phyloP scores from a whole-genome alignment of 2,329 filamentous ascomycete genomes.

The Phialophora tarda region DNA sequence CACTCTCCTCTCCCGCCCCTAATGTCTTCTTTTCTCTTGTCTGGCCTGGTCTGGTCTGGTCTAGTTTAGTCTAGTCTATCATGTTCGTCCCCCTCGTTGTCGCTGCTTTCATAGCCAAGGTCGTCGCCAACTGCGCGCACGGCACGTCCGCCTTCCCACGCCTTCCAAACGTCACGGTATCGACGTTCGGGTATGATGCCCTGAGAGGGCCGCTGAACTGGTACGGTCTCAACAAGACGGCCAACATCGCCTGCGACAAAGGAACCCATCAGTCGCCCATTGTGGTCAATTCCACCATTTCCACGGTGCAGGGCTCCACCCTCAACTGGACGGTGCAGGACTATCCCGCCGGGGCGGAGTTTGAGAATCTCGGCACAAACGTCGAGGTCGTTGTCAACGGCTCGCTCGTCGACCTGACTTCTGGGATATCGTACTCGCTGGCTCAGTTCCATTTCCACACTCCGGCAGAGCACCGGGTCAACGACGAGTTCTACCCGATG shows the following conservation, averaged over 20 bases:
- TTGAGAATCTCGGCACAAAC: conserved; percentile 5
- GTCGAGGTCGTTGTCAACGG: conserved; percentile 10
- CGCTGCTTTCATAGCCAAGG: neutral
- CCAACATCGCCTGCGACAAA: neutral
- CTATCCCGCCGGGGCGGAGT: neutral
- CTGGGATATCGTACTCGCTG: neutral
- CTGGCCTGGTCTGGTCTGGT: no score
- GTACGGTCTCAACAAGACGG: conserved; percentile 8
- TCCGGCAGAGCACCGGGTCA: conserved; percentile 1
- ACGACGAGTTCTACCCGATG: conserved; percentile 8
- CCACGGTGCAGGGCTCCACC: neutral
- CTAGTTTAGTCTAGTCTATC: neutral
- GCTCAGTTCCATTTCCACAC: conserved; percentile 8
- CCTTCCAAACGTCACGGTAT: conserved; percentile 7
- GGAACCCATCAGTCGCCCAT: neutral
- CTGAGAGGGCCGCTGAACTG: conserved; percentile 10
- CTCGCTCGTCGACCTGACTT: neutral
- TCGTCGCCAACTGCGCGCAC: conserved; percentile 5
- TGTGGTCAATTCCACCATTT: neutral
- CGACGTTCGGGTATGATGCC: conserved; percentile 7
- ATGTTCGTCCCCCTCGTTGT: neutral
- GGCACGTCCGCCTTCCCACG: neutral
- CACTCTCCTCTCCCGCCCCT: no score
- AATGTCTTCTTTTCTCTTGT: no score
- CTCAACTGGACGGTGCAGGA: conserved; percentile 3